Evolutionary conservation across 2,329 filamentous ascomycete genomes (phyloP).

Genomic region (Cladosporium sp.): DNA sequence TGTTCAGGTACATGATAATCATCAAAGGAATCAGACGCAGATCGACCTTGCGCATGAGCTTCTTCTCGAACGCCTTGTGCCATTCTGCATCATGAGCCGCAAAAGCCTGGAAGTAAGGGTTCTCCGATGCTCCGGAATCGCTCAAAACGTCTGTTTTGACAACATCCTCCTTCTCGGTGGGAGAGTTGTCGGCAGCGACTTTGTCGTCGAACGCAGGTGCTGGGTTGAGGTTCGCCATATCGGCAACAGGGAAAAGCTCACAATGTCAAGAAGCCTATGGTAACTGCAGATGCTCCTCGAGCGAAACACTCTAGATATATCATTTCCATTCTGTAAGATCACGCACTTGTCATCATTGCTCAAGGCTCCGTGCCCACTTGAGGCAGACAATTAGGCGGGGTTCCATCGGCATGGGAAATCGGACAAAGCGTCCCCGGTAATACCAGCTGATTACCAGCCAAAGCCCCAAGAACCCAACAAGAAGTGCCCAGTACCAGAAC

Average conservation of each 20-base stretch:
- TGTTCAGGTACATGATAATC: slow-evolving; percentile 69
- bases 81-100: slow-evolving; percentile 7
- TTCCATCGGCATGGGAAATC: not conserved
- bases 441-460: no score
- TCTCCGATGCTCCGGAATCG: not conserved
- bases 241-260: no score
- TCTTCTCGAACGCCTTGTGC: slow-evolving; percentile 40
- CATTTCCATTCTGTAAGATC: no score
- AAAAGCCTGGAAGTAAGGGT: slow-evolving; percentile 2
- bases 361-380: not conserved
- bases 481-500: not conserved
- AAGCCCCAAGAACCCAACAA: not conserved
- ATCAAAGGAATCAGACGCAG: slow-evolving; percentile 61
- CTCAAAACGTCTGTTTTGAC: slow-evolving; percentile 3
- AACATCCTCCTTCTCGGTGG: not conserved
- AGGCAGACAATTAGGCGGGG: not conserved
- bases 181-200: not conserved
- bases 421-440: not conserved
- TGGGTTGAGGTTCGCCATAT: not conserved
- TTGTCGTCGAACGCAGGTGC: not conserved
- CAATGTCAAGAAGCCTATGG: no score
- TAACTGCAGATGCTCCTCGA: no score
- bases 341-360: no score
- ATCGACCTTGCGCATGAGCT: slow-evolving; percentile 66
- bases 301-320: no score